Evolutionary conservation across 768 basidiomycete genomes (phyloP), one percentile per base, ranked within the genome.

Genomic region (Cantharellus cinnabarinus): DNA sequence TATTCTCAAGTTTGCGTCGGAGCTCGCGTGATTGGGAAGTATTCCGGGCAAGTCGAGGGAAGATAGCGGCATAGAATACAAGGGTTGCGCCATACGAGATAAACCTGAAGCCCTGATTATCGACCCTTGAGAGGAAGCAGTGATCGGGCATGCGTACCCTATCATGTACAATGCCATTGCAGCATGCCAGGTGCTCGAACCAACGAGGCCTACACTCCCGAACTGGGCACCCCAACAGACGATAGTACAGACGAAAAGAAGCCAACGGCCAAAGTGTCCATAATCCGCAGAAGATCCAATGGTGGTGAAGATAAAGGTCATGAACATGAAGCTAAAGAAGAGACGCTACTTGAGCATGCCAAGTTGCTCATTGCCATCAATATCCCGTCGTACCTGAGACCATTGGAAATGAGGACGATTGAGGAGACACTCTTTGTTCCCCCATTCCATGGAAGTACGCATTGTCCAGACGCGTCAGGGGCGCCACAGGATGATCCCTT

Each of bases 151-250:
- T 29, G 20, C 78, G 70, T 83, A 89, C 4, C 84, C 81, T 38
- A 85, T 70, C 75, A 89, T 85, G 67, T 81, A 89, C 2, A 89
- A 68, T 0, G 71, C 82, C 84, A 89, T 89, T 0, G 82, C 83
- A 2, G 76, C 70, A n/a, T 72, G 74, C 87, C 88, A 90, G 14
- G 80, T 75, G 35, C 74, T 74, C 2, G 83, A 80, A 37, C 70
- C 83, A 84, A 62, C 41, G 41, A 34, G 72, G 29, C 77, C 74
- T 76, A 89, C 80, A 66, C 78, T 82, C 0, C 83, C 79, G 63
- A 82, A 90, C 65, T 88, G 85, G 2, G 85, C 77, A 0, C 71
- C 82, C 88, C 88, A 90, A 61, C 84, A 88, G 41, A 89, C 73
- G 50, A 79, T 69, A 0, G 87, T 89, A 5, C 82, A 68, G 15